phyloP scores from a whole-genome alignment of 129 eudicot genomes.

The Flaveria sonorensis region DNA sequence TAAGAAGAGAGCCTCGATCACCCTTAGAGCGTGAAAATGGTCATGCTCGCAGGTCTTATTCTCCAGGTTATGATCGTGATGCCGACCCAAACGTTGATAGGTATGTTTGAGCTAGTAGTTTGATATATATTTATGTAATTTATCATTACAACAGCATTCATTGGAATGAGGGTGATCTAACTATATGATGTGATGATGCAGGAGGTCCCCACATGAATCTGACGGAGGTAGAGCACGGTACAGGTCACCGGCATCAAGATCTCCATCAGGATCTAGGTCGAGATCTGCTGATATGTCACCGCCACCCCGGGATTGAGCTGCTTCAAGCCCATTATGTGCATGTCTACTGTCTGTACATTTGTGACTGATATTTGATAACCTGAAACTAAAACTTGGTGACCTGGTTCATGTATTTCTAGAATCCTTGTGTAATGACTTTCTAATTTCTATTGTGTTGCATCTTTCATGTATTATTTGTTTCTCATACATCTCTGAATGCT shows the following conservation, averaged over 20 bases:
- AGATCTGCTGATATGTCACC: constrained; percentile 54
- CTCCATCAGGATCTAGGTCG: constrained; percentile 63
- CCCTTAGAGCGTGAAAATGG: constrained; percentile 35
- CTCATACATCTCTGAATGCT: background rate
- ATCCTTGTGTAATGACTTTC: constrained; percentile 14
- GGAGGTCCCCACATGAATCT: constrained; percentile 31
- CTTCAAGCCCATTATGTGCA: background rate
- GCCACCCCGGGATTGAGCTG: background rate
- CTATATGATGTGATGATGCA: constrained; percentile 13
- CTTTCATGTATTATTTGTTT: constrained; percentile 2
- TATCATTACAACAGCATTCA: background rate
- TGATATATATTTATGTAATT: background rate
- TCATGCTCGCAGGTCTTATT: constrained; percentile 38
- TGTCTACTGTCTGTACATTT: constrained; percentile 29
- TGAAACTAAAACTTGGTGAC: constrained; percentile 15
- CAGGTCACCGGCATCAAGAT: constrained; percentile 46
- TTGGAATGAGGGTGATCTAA: background rate
- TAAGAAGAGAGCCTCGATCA: constrained; percentile 40
- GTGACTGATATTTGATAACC: constrained; percentile 4
- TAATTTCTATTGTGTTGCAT: background rate
- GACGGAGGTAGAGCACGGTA: constrained; percentile 32
- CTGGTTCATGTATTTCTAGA: constrained; percentile 19
- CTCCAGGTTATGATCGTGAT: constrained; percentile 41
- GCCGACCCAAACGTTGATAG: constrained; percentile 30
- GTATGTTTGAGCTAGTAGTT: constrained; percentile 19